Evolutionary conservation across 169 alveolate genomes (phyloP), one percentile per base, ranked within the genome.

Genomic region (Cytauxzoon felis): DNA sequence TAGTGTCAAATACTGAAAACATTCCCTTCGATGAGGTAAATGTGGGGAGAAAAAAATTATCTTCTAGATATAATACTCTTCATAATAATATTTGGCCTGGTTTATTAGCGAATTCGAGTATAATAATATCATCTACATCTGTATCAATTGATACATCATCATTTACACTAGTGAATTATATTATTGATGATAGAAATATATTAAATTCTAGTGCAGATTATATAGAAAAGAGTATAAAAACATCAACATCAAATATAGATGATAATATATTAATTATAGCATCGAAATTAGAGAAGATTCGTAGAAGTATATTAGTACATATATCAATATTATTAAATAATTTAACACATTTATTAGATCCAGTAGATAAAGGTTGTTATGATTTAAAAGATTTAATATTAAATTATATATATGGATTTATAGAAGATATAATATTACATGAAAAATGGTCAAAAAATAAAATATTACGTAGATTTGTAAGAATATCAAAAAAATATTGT

Each of bases 401-500:
- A 3, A 41, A 23, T 9, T 8, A 18, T 8, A 24, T 66, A 27
- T 19, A 34, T 9, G 76, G 76, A 16, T 66, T 66, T 33, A 32
- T 57, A 13, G 38, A 56, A 11, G 78, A 66, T 27, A 1, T 66
- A 51, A 27, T 16, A 51, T 1, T 7, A 18, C 24, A 36, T 33
- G 16, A 26, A 11, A 38, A 54, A 6, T 66, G 78, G 78, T 13
- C 56, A 7, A 51, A 18, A 21, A 8, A 36, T 38, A 7, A 33
- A 2, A 49, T 9, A 4, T 24, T 58, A 36, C 30, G 29, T 21
- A 30, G 5, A 11, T 66, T 66, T 30, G 66, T 33, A 8, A 30
- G 68, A 1, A 7, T 66, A 5, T 18, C 52, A 3, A 24, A 47
- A 6, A 68, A 66, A 9, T 66, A 32, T 29, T 66, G 78, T 48